phyloP scores from a whole-genome alignment of 139 green algal species.

The Asterochloris sp. region DNA sequence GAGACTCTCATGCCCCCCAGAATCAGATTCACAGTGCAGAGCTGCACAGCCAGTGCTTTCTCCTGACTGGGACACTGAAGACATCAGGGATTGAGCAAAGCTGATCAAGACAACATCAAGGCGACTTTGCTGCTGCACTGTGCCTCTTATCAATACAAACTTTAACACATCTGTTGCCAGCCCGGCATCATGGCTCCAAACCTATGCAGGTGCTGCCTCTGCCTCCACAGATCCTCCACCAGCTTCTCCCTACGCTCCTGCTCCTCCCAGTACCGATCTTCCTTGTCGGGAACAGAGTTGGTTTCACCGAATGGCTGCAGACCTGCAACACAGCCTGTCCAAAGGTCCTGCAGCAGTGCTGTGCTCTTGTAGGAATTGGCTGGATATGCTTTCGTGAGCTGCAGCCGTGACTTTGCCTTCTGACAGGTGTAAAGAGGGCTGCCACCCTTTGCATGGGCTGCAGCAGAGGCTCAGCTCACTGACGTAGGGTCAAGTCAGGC shows the following conservation, averaged over 20 bases:
- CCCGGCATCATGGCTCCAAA: not conserved
- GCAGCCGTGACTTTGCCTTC: not conserved
- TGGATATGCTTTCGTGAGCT: not conserved
- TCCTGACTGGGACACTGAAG: not conserved
- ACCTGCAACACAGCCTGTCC: no score
- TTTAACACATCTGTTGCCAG: not conserved
- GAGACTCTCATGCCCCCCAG: not conserved
- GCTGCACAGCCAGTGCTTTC: not conserved
- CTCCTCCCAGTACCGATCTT: slow-evolving; percentile 9
- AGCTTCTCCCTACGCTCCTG: not conserved
- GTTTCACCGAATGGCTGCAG: no score
- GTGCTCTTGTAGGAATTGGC: not conserved
- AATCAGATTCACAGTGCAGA: not conserved
- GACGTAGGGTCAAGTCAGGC: not conserved
- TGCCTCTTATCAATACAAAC: not conserved
- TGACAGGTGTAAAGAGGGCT: not conserved
- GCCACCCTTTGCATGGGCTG: not conserved
- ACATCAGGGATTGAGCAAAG: not conserved
- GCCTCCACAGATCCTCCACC: not conserved
- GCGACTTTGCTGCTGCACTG: not conserved
- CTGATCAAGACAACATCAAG: not conserved
- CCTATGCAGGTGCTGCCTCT: not conserved
- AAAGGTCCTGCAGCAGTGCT: not conserved
- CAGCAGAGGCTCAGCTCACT: not conserved
- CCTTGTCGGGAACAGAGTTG: not conserved